Base-by-base conservation (phyloP, 2,329 filamentous ascomycete species). In the Fusarium lyarnte region DNA sequence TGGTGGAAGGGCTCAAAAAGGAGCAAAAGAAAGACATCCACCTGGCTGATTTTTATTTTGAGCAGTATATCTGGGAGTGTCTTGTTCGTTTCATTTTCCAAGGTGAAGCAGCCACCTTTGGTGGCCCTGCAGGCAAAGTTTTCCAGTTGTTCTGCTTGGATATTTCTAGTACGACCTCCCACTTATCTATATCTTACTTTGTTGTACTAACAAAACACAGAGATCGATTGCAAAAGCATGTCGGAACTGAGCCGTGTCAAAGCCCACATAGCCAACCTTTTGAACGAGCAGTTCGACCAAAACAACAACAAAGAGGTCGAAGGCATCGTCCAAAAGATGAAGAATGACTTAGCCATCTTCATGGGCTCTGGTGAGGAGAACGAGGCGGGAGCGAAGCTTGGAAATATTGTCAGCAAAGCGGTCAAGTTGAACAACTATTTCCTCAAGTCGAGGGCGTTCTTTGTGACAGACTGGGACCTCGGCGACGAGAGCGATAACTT, bases 361-460 rank as follows among this genome's bases (percentile, higher is more conserved):
- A 65, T 71, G n/a, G 43, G 54, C n/a, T 11, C 31, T 11, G 11
- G 46, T 11, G 21, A 14, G 31, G 17, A 46, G 14, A 14, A 6
- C 6, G 21, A 47, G 5, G 29, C 12, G 17, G 17, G 19, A 3
- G 19, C 14, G 2, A 35, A 16, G 21, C 51, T 72, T 13, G 25
- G 9, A 29, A 12, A 10, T 0, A 74, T 74, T 23, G 35, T 74
- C 23, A 0, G 17, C 8, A 54, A 16, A 52, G 71, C 71, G 16
- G 25, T 57, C 13, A 1, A 11, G 10, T 17, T 74, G 5, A 74
- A 74, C 31, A 25, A 2, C 8, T 36, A 25, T 5, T 66, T 74
- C 25, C 23, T 74, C 41, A 58, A 51, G 27, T 74, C 71, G 7
- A 64, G 41, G 21, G 71, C 71, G 2, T 72, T 74, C 31, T 73